These are phyloP conservation scores for Dothidotthia symphoricarpi DNA, from an alignment of 2,329 filamentous ascomycete species.

Conservation along the genomic window DNA sequence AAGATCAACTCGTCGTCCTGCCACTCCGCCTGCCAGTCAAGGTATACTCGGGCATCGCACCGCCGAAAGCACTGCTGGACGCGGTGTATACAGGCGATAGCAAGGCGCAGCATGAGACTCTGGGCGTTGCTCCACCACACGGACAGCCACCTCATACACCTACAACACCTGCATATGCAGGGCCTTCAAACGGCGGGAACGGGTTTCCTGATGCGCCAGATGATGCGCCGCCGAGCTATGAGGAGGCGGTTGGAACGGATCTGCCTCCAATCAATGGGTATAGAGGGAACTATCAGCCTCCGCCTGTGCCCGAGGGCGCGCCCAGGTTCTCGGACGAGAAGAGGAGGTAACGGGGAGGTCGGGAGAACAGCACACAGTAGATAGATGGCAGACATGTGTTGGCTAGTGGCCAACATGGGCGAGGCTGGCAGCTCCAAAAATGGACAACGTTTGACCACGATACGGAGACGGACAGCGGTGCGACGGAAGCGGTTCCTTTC, in stretches of 20 bases:
- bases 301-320: constrained; percentile 40
- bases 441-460: constrained; percentile 5
- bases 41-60: constrained; percentile 83
- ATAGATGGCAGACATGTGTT: too few species aligned
- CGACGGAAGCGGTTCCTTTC: constrained; percentile 10
- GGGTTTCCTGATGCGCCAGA: constrained; percentile 50
- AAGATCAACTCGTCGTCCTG: constrained; percentile 73
- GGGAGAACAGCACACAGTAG: background rate
- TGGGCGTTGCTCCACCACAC: constrained; percentile 16
- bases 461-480: background rate
- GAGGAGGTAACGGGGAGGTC: constrained; percentile 22
- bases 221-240: constrained; percentile 91
- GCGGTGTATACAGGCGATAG: constrained; percentile 51
- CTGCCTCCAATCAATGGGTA: constrained; percentile 71
- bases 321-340: constrained; percentile 41
- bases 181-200: constrained; percentile 16
- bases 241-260: constrained; percentile 82
- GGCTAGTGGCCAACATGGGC: too few species aligned
- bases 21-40: constrained; percentile 76
- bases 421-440: background rate
- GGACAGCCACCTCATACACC: constrained; percentile 24
- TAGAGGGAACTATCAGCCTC: constrained; percentile 62
- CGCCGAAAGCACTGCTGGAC: constrained; percentile 72
- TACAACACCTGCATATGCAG: constrained; percentile 23
- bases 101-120: constrained; percentile 11